phyloP scores from a whole-genome alignment of 805 yeast species.

The Lipomyces spencermartinsiae region DNA sequence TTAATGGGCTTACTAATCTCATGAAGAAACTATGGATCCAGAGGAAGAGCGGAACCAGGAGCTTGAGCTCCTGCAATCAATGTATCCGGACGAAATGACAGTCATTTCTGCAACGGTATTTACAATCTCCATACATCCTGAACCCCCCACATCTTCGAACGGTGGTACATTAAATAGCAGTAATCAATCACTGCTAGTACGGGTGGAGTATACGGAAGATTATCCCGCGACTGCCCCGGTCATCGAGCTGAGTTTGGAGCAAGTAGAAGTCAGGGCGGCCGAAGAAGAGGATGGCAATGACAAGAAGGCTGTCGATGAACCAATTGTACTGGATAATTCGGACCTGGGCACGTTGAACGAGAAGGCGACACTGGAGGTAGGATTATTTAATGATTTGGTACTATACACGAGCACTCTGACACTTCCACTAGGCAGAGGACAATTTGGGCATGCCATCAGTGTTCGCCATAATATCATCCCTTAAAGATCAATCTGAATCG shows the following conservation, averaged over 20 bases:
- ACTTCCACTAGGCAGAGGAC: slow-evolving; percentile 60
- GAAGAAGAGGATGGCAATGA: slow-evolving; percentile 59
- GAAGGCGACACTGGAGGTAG: slow-evolving; percentile 40
- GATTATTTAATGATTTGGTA: background rate
- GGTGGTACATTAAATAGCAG: slow-evolving; percentile 2
- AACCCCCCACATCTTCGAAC: slow-evolving; percentile 57
- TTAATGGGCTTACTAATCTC: background rate
- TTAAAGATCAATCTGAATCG: slow-evolving; percentile 82
- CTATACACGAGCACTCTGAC: background rate
- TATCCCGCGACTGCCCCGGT: slow-evolving; percentile 85
- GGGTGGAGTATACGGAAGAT: slow-evolving; percentile 72
- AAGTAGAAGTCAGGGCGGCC: slow-evolving; percentile 42
- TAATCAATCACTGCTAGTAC: slow-evolving; percentile 60
- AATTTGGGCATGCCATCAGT: slow-evolving; percentile 91
- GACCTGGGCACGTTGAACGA: slow-evolving; percentile 43
- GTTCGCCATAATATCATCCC: slow-evolving; percentile 74
- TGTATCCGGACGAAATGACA: slow-evolving; percentile 90
- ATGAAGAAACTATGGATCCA: slow-evolving; percentile 61
- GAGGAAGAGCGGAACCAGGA: slow-evolving; percentile 88
- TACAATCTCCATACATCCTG: slow-evolving; percentile 66
- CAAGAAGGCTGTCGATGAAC: slow-evolving; percentile 56
- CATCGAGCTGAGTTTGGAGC: slow-evolving; percentile 51
- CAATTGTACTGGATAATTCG: slow-evolving; percentile 44
- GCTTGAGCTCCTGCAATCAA: slow-evolving; percentile 84
- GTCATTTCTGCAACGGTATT: slow-evolving; percentile 56